Percentiles rank a stretch among this genome's conserved stretches.
Conservation (phyloP, 2,329 filamentous ascomycete species). For the Ceratocystiopsis sp. region DNA sequence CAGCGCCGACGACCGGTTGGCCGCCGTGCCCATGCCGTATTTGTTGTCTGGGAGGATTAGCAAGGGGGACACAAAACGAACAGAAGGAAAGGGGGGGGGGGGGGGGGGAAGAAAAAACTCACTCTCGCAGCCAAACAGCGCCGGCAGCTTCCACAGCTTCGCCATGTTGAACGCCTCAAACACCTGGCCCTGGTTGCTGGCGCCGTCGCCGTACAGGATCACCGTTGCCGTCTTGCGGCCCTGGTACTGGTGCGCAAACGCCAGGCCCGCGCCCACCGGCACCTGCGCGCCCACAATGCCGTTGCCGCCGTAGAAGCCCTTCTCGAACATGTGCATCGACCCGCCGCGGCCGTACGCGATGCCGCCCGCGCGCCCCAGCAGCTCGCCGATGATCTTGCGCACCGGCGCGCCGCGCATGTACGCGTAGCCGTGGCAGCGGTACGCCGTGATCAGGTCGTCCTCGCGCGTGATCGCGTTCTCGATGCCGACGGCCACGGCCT, state of each 20-base stretch:
- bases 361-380: constrained; percentile 86
- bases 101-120: constrained; percentile 25
- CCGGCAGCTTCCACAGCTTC: constrained; percentile 92
- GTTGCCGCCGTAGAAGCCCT: constrained; percentile 96
- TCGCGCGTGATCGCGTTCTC: constrained; percentile 84
- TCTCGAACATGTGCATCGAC: constrained; percentile 99
- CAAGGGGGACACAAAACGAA: neutral
- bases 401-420: constrained; percentile 87
- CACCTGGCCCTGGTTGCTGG: constrained; percentile 97
- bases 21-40: constrained; percentile 98
- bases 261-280: constrained; percentile 87
- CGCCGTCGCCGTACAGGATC: constrained; percentile 92
- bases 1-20: constrained; percentile 80
- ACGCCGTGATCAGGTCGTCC: constrained; percentile 93
- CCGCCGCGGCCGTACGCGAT: constrained; percentile 98
- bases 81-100: neutral
- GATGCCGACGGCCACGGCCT: constrained; percentile 92
- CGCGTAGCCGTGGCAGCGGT: constrained; percentile 97
- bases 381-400: constrained; percentile 87
- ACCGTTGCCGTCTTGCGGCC: constrained; percentile 73
- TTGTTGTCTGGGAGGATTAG: constrained; percentile 68
- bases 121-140: constrained; percentile 98
- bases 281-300: constrained; percentile 98
- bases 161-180: constrained; percentile 99
- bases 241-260: constrained; percentile 92